Evolutionary conservation across 2,329 filamentous ascomycete species (phyloP), one percentile per base, ranked within the genome.

Genomic region (Leptographium galeiforme): DNA sequence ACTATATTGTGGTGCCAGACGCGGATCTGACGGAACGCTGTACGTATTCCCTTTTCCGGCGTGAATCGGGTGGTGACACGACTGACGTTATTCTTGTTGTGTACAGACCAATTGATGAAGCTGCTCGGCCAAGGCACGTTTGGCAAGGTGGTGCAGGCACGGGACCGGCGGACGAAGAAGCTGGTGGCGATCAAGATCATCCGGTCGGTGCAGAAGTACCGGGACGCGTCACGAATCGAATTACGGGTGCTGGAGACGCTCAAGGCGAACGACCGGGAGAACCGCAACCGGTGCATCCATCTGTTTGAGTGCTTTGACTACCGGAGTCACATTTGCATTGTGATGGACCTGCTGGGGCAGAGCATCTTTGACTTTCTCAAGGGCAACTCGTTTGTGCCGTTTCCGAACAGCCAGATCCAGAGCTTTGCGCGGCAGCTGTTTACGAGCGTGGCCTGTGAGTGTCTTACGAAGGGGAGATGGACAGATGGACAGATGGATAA

Each of bases 341-440:
- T 84, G 53, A 84, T 82, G 79, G 80, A 84, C 59, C 69, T 84
- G 4, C 79, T 97, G 36, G 91, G 91, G 48, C 91, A 96, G 64
- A 97, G 91, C 62, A 91, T 98, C 51, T 98, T 98, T 66, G 93
- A 98, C 70, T 98, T 98, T 62, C 76, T 98, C 48, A 98, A 98
- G 72, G 84, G 85, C 63, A 97, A 97, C 64, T 79, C 81, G 59
- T 98, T 98, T 64, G 89, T 95, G 18, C 93, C 93, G 0, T 98
- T 98, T 64, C 93, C 93, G 13, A 97, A 94, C 74, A 96, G 90
- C 60, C 93, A 98, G 68, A 98, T 98, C 55, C 93, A 97, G 68
- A 91, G 81, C 66, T 97, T 98, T 74, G 93, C 93, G 48, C 82
- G 91, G 50, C 93, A 98, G 66, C 75, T 98, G 16, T 87, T 98